Evolutionary conservation across 2,329 filamentous ascomycete genomes (phyloP), one percentile per base, ranked within the genome.

Genomic region (Teratosphaeria epicoccoides): DNA sequence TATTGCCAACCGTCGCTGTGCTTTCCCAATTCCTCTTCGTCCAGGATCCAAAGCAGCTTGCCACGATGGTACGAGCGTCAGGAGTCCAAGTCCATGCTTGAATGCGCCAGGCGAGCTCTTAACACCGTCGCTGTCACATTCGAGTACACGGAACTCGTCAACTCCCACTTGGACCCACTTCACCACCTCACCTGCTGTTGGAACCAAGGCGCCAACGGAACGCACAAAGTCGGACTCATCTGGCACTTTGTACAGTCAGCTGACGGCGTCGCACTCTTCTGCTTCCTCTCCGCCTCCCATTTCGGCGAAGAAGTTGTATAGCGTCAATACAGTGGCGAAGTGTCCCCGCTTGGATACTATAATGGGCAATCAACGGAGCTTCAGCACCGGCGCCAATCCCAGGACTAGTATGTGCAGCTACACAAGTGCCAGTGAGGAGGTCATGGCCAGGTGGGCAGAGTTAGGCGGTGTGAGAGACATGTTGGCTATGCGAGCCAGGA

Each of bases 371-470:
- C 33, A 40, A 9, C 17, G 14, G 33, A 40, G n/a, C n/a, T 20
- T 46, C 22, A 23, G 24, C 1, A 23, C 12, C 17, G 33, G 11
- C 17, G 12, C 6, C n/a, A 37, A n/a, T 43, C 14, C 33, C 24
- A 23, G 24, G 24, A 52, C 55, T 17, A 63, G 58, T 49, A 49
- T 66, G 45, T 44, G 59, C 14, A 60, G 59, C 46, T 57, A 59
- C 45, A 63, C 65, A 46, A 73, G 71, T 52, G 71, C 73, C 4
- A 70, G 70, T 43, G 71, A 73, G 26, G 73, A 75, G 55, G 70
- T 75, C 6, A 59, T 74, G 24, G 71, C 70, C 50, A 72, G 72
- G 14, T 75, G 72, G 72, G 70, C 70, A 10, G 72, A 68, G 51
- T 54, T 75, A 23, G 73, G 73, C 5, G 44, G 44, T 17, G 20